Percentiles rank a stretch among this genome's conserved stretches.
Conservation (phyloP, 2,329 filamentous ascomycete genomes). For the Grosmannia clavigera region DNA sequence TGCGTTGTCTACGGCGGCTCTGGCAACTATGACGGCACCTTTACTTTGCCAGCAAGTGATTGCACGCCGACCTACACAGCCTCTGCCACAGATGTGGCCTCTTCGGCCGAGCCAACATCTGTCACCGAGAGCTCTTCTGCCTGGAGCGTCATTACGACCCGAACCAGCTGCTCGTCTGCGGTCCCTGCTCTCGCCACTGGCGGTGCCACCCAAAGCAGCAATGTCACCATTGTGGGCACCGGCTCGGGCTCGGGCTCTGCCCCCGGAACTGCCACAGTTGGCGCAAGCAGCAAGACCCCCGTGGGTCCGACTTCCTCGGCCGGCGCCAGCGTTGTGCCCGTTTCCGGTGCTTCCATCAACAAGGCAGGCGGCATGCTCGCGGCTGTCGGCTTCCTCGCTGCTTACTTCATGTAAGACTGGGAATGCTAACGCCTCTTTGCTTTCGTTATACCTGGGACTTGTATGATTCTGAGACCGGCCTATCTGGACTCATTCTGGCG, state of each 20-base stretch:
- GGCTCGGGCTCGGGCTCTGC: constrained; percentile 1
- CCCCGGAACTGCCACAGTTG: constrained; percentile 5
- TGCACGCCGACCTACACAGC: constrained; percentile 21
- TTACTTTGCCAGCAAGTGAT: constrained; percentile 23
- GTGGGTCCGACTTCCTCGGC: constrained; percentile 7
- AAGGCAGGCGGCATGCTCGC: constrained; percentile 22
- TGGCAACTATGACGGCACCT: constrained; percentile 17
- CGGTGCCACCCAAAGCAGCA: background rate
- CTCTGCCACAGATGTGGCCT: constrained; percentile 3
- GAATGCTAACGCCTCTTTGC: background rate
- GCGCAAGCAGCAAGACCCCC: constrained; percentile 5
- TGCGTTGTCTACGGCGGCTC: constrained; percentile 30
- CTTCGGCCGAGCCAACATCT: constrained; percentile 7
- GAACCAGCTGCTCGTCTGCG: background rate
- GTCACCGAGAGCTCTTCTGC: constrained; percentile 3
- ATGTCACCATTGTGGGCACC: background rate
- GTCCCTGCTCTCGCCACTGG: background rate
- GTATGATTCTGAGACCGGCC: background rate
- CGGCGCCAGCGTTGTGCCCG: constrained; percentile 8
- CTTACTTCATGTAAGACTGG: constrained; percentile 26
- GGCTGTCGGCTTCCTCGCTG: constrained; percentile 25
- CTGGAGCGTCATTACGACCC: background rate
- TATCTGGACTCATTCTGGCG: background rate
- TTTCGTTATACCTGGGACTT: background rate
- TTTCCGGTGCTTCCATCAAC: constrained; percentile 18